Evolutionary conservation across 208 protist species (phyloP).

Genomic region (Wallacemonas collosoma): DNA sequence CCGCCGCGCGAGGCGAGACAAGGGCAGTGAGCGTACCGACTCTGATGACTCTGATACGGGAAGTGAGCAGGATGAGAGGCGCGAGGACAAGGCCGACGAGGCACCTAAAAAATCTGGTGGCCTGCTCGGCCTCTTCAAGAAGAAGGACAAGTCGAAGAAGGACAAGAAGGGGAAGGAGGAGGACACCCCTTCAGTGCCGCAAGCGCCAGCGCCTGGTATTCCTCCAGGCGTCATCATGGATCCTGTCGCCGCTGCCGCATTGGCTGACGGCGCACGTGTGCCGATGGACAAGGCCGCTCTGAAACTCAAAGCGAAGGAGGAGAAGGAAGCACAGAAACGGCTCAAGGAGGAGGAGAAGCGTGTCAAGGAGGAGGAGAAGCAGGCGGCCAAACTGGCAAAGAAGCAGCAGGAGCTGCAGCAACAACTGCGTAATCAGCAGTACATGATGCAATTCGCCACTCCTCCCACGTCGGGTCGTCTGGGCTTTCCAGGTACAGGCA

Average conservation of each 20-base stretch:
- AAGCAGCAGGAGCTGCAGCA: slow-evolving; percentile 25
- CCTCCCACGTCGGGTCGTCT: background rate
- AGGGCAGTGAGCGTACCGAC: slow-evolving; percentile 2
- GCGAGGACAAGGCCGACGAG: background rate
- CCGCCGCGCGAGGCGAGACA: background rate
- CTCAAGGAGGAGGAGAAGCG: slow-evolving; percentile 11
- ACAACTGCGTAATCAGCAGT: slow-evolving; percentile 14
- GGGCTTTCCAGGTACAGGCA: background rate
- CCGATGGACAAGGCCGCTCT: slow-evolving; percentile 11
- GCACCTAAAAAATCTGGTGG: slow-evolving; percentile 6
- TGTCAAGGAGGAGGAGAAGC: slow-evolving; percentile 11
- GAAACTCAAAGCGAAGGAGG: slow-evolving; percentile 13
- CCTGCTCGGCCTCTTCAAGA: slow-evolving; percentile 16
- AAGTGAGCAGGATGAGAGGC: background rate
- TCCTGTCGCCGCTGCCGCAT: background rate
- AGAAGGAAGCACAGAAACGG: slow-evolving; percentile 13
- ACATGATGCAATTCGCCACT: slow-evolving; percentile 5
- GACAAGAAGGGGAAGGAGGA: slow-evolving; percentile 13
- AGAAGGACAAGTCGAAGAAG: slow-evolving; percentile 20
- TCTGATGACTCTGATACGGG: background rate
- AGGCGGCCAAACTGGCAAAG: slow-evolving; percentile 17
- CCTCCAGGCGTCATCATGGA: background rate
- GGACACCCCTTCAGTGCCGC: background rate
- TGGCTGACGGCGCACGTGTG: background rate
- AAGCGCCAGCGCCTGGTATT: background rate